These are phyloP conservation scores for Sordariomycetes sp. DNA, from an alignment of 2,329 filamentous ascomycete species.

Conservation along the genomic window DNA sequence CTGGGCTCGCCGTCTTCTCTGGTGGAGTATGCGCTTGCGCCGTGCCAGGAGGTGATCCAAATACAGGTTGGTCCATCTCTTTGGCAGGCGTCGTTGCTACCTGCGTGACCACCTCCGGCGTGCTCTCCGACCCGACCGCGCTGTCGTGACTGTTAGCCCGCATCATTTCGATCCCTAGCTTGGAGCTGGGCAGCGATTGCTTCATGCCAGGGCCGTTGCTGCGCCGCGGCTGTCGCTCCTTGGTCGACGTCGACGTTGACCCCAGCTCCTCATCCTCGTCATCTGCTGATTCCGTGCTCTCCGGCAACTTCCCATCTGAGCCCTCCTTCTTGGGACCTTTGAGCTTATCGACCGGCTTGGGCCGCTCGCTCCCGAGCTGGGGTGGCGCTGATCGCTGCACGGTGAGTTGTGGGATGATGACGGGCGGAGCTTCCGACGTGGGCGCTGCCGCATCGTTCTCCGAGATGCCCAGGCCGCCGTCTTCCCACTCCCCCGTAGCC, in stretches of 20 bases:
- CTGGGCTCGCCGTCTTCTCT: background rate
- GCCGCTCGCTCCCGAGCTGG: slow-evolving; percentile 41
- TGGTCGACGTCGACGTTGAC: slow-evolving; percentile 12
- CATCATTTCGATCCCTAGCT: slow-evolving; percentile 96
- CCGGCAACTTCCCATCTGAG: slow-evolving; percentile 61
- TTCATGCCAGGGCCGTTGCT: slow-evolving; percentile 31
- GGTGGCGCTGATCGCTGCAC: slow-evolving; percentile 58
- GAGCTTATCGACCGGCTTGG: slow-evolving; percentile 62
- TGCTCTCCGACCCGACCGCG: slow-evolving; percentile 45
- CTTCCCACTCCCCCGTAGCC: slow-evolving; percentile 68
- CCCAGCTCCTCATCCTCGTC: slow-evolving; percentile 92
- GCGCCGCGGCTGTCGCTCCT: slow-evolving; percentile 37
- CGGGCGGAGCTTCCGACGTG: slow-evolving; percentile 14
- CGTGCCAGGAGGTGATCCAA: background rate
- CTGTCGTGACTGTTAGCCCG: slow-evolving; percentile 91
- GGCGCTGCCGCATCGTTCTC: slow-evolving; percentile 38
- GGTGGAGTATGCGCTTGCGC: slow-evolving; percentile 4
- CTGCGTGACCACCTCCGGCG: slow-evolving; percentile 41
- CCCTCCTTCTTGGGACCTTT: slow-evolving; percentile 67
- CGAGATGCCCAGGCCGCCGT: slow-evolving; percentile 69
- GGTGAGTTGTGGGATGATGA: slow-evolving; percentile 42
- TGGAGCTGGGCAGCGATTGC: slow-evolving; percentile 63
- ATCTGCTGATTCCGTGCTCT: slow-evolving; percentile 79
- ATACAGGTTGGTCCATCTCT: slow-evolving; percentile 17
- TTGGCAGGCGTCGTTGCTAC: slow-evolving; percentile 38